These are phyloP conservation scores for Microbotryum violaceum DNA, from an alignment of 1,284 basidiomycete species.

Conservation along the genomic window DNA sequence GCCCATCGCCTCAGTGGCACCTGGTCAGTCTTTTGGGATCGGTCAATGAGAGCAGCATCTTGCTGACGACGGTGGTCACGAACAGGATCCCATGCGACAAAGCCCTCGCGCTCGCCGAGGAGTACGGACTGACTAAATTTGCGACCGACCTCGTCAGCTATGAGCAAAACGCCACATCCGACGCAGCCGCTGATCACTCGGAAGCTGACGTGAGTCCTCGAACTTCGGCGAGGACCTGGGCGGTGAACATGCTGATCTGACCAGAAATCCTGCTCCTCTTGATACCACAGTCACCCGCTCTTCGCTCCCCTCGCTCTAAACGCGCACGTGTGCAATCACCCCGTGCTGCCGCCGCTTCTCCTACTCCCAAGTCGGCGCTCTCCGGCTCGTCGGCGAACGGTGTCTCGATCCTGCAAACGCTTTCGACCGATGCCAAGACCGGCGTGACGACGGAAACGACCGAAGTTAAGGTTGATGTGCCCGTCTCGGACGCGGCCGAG, in stretches of 20 bases:
- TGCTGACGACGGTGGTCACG: neutral
- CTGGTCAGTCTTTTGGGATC: constrained; percentile 24
- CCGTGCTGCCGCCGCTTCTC: neutral
- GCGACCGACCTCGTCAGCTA: constrained; percentile 30
- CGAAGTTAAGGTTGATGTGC: constrained; percentile 31
- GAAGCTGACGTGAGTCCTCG: constrained; percentile 14
- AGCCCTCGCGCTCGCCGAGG: constrained; percentile 26
- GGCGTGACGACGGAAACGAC: constrained; percentile 30
- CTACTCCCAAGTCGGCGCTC: constrained; percentile 14
- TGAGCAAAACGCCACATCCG: neutral
- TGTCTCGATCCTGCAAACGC: constrained; percentile 35
- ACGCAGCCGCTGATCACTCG: constrained; percentile 1
- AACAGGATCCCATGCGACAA: constrained; percentile 30
- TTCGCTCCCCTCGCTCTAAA: constrained; percentile 27
- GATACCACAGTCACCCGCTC: constrained; percentile 13
- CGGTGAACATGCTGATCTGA: neutral
- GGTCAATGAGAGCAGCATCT: neutral
- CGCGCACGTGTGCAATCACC: constrained; percentile 25
- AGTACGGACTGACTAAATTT: constrained; percentile 32
- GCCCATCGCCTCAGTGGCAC: constrained; percentile 32
- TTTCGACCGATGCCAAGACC: constrained; percentile 22
- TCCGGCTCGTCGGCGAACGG: constrained; percentile 27
- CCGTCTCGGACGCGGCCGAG: constrained; percentile 15
- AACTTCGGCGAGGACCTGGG: too few relatives aligned
- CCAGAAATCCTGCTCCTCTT: neutral